A percentile compares a stretch with the other conserved stretches of the same genome.
These are phyloP conservation scores for Chlorencoelia australis DNA, from an alignment of 2,329 filamentous ascomycete genomes.

Conservation along the genomic window DNA sequence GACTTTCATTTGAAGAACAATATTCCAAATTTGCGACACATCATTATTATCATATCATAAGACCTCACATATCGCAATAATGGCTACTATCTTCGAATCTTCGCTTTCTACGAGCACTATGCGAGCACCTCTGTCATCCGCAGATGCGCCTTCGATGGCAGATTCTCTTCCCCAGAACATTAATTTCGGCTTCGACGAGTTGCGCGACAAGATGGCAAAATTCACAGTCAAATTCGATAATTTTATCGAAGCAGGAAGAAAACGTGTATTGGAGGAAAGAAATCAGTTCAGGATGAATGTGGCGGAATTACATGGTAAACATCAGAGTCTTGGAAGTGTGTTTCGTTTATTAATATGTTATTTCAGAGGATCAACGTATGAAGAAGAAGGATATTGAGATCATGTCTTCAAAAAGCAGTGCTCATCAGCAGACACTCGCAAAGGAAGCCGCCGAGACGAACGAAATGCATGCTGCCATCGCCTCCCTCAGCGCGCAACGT, in stretches of 20 bases:
- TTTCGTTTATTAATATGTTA: conserved; percentile 6
- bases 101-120: conserved; percentile 53
- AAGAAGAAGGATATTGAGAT: conserved; percentile 83
- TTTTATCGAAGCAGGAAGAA: conserved; percentile 86
- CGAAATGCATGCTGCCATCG: conserved; percentile 60
- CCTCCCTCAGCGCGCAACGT: conserved; percentile 47
- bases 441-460: conserved; percentile 68
- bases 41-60: neutral
- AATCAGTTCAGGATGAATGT: conserved; percentile 90
- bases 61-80: conserved; percentile 23
- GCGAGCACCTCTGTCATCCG: conserved; percentile 38
- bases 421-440: conserved; percentile 62
- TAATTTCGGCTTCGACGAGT: conserved; percentile 91
- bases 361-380: conserved; percentile 79
- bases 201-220: conserved; percentile 88
- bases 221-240: conserved; percentile 87
- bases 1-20: no score
- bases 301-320: conserved; percentile 76
- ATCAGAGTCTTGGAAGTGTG: neutral
- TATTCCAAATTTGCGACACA: neutral
- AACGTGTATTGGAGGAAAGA: conserved; percentile 81
- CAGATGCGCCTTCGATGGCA: conserved; percentile 55
- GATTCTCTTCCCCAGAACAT: conserved; percentile 78
- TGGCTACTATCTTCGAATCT: conserved; percentile 56
- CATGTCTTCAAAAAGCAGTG: conserved; percentile 57